A percentile compares a stretch with the other conserved stretches of the same genome.
Evolutionary conservation across 345 rosid genomes (phyloP).

Genomic region (Geranium brycei): DNA sequence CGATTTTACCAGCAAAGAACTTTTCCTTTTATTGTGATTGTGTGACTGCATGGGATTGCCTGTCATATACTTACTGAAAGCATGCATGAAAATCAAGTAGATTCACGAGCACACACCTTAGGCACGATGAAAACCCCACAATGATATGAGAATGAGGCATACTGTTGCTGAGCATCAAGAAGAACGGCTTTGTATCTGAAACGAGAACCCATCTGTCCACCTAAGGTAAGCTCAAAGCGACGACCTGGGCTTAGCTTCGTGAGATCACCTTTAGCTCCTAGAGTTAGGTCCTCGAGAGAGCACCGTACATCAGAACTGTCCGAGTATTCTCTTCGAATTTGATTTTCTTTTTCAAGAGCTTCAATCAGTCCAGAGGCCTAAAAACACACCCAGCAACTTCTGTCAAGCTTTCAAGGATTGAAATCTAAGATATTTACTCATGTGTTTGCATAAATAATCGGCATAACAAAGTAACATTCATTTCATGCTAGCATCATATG

Average conservation of each 20-base stretch:
- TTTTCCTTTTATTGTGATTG: background rate
- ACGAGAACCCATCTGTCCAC: conserved; percentile 33
- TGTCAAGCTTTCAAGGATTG: conserved; percentile 11
- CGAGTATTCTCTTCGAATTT: conserved; percentile 47
- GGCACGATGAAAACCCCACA: conserved; percentile 88
- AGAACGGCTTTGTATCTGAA: conserved; percentile 63
- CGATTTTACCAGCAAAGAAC: no score
- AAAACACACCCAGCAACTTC: conserved; percentile 13
- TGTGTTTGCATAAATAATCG: background rate
- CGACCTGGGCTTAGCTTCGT: conserved; percentile 42
- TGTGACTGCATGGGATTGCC: background rate
- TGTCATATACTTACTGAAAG: no score
- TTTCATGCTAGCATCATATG: background rate
- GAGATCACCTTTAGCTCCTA: conserved; percentile 59
- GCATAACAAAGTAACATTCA: background rate
- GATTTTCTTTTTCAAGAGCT: conserved; percentile 69
- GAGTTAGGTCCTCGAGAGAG: conserved; percentile 65
- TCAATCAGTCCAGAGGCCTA: conserved; percentile 60
- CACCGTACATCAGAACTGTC: conserved; percentile 49
- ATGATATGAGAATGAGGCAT: conserved; percentile 36
- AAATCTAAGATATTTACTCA: background rate
- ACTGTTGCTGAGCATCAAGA: conserved; percentile 56
- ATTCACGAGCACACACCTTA: conserved; percentile 34
- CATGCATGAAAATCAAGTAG: background rate
- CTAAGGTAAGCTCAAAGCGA: conserved; percentile 46